phyloP scores from a whole-genome alignment of 2,329 filamentous ascomycete genomes.

The Exutisphaerella laricina region DNA sequence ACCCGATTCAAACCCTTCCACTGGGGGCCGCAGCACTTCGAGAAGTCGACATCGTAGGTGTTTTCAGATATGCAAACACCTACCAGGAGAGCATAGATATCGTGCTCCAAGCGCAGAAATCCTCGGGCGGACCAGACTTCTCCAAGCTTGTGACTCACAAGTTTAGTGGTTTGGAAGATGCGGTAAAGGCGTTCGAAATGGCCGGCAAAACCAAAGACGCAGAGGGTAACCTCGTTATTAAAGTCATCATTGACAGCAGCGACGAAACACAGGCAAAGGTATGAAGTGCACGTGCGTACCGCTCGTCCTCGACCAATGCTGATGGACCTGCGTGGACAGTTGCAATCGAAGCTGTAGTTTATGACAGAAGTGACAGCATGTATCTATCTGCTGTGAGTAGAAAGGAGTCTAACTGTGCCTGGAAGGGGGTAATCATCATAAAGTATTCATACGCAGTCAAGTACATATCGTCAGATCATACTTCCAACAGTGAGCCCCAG shows the following conservation, averaged over 20 bases:
- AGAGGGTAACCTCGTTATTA: constrained; percentile 63
- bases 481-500: not conserved
- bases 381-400: not conserved
- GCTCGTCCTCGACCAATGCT: not conserved
- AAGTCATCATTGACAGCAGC: constrained; percentile 55
- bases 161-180: constrained; percentile 59
- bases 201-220: constrained; percentile 63
- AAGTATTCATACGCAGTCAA: too few relatives aligned
- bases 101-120: constrained; percentile 42
- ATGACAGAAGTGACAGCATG: not conserved
- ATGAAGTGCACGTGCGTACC: not conserved
- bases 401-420: not conserved
- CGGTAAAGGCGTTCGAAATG: constrained; percentile 62
- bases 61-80: constrained; percentile 72
- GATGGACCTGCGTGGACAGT: not conserved
- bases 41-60: constrained; percentile 72
- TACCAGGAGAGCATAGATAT: constrained; percentile 65
- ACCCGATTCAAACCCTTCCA: constrained; percentile 67
- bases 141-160: constrained; percentile 69
- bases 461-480: not conserved
- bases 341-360: not conserved
- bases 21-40: constrained; percentile 66
- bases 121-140: constrained; percentile 54
- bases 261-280: constrained; percentile 6
- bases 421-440: too few relatives aligned